Base-by-base conservation (phyloP, 2,329 filamentous ascomycete genomes). In the Pseudocercospora macadamiae region DNA sequence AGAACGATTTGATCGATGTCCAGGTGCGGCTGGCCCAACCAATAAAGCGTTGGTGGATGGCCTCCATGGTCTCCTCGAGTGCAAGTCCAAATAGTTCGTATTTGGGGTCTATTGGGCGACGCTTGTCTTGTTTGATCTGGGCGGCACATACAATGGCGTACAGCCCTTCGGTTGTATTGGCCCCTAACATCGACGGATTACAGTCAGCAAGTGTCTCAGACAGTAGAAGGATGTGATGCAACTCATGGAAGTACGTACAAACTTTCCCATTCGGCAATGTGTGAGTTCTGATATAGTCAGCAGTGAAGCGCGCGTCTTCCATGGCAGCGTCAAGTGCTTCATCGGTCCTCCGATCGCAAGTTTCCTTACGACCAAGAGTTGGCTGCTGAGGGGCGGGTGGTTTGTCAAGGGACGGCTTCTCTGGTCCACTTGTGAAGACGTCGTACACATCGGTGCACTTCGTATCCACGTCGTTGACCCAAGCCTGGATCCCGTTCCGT, bases 51-150 rank as follows among this genome's bases (percentile, higher is more conserved):
- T 49, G 25, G 47, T 49, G 26, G 16, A 49, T 49, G 12, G 7
- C 28, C 28, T 49, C 25, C 47, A 49, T 49, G 16, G 19, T 49
- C 14, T 49, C 26, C 47, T 49, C 47, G 47, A 49, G 16, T 19
- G 47, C 47, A 7, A n/a, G 16, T 12, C 47, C 47, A 49, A 49
- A 21, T 18, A 12, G 6, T 8, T 16, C n/a, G 16, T 32, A 14
- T 16, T 32, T 49, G 47, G 47, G 47, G 14, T 34, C 6, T 8
- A 7, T 4, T 9, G 47, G 47, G 6, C 18, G 4, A 23, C 14
- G 19, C 8, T 14, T 7, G 21, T 10, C 23, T 2, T 28, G 10
- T 14, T 9, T n/a, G 3, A 34, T n/a, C 7, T 34, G 3, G 3
- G 3, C 14, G 37, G 12, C 12, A 9, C 9, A 12, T 9, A 42